These are phyloP conservation scores for Mycosphaerella sp. DNA, from an alignment of 2,329 filamentous ascomycete genomes.

Conservation along the genomic window DNA sequence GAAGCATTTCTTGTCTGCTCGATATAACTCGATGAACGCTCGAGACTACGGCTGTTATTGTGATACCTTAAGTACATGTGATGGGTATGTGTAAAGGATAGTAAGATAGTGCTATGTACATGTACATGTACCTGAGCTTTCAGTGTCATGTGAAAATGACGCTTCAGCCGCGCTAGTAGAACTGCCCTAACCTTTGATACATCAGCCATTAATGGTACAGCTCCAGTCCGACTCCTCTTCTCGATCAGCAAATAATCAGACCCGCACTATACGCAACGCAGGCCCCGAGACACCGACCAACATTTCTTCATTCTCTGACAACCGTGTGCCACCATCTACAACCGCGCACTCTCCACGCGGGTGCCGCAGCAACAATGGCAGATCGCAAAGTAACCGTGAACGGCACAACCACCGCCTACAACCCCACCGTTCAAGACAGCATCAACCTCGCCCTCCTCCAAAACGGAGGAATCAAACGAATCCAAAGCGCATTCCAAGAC, in stretches of 20 bases:
- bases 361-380: not conserved
- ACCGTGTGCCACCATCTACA: not conserved
- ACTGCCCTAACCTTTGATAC: not conserved
- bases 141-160: not conserved
- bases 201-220: not conserved
- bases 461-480: constrained; percentile 48
- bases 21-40: too few relatives aligned
- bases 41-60: too few relatives aligned
- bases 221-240: not conserved
- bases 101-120: too few relatives aligned
- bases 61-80: too few relatives aligned
- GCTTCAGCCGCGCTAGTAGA: not conserved
- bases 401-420: constrained; percentile 38
- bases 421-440: constrained; percentile 35
- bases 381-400: constrained; percentile 34
- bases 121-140: too few relatives aligned
- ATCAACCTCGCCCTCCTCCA: constrained; percentile 44
- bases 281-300: too few relatives aligned
- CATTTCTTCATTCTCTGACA: not conserved
- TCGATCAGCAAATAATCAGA: too few relatives aligned
- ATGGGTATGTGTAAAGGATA: too few relatives aligned
- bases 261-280: too few relatives aligned
- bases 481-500: constrained; percentile 50
- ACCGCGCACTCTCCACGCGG: not conserved
- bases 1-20: too few relatives aligned